Conservation (phyloP, 208 protist species). For the Wallacemonas sp. region DNA sequence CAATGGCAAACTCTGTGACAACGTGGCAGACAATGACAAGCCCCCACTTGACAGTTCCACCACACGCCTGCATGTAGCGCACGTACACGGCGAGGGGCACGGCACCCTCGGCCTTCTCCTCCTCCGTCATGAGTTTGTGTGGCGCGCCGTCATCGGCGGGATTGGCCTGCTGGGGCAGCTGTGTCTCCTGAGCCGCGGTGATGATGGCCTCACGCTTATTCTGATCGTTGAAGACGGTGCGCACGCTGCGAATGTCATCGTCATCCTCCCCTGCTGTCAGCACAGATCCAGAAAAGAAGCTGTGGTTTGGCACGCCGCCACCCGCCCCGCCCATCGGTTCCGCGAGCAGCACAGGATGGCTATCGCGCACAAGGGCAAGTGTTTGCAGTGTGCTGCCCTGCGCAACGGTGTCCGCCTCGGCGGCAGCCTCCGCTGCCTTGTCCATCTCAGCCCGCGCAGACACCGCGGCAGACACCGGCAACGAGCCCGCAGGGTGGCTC, state of each 20-base stretch:
- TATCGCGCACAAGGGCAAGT: background rate
- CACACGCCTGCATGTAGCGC: slow-evolving; percentile 47
- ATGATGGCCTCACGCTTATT: background rate
- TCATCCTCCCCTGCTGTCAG: background rate
- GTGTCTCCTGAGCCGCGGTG: background rate
- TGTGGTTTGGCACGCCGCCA: background rate
- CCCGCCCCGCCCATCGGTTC: background rate
- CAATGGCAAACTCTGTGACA: slow-evolving; percentile 35
- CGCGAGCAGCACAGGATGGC: background rate
- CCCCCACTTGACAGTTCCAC: slow-evolving; percentile 23
- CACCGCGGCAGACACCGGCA: slow-evolving; percentile 21
- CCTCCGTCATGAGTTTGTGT: slow-evolving; percentile 29
- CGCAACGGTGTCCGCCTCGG: background rate
- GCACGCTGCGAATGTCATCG: background rate
- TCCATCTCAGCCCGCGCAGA: background rate
- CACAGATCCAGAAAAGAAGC: background rate
- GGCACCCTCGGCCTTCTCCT: slow-evolving; percentile 44
- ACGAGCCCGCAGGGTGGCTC: background rate
- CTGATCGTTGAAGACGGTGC: background rate
- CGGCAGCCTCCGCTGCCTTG: background rate
- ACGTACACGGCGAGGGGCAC: slow-evolving; percentile 51
- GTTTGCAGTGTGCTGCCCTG: background rate
- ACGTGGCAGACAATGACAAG: slow-evolving; percentile 33
- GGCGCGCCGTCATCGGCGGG: background rate
- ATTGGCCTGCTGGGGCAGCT: background rate